A percentile compares a stretch with the other conserved stretches of the same genome.
Evolutionary conservation across 257 asterid species (phyloP).

Genomic region (Solanum medicagineum): DNA sequence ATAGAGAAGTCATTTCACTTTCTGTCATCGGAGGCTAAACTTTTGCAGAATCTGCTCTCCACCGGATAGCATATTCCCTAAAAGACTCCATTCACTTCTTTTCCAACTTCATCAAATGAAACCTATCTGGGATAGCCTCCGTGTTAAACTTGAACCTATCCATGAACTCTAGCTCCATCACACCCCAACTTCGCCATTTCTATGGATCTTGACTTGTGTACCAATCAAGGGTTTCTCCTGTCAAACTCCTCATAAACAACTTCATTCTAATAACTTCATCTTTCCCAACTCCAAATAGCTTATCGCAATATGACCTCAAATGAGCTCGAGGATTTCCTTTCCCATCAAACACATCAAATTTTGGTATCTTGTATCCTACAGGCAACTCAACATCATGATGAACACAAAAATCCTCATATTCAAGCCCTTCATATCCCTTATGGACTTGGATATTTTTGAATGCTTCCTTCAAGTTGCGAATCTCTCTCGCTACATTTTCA

Average conservation of each 20-base stretch:
- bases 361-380: background rate
- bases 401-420: too few species aligned
- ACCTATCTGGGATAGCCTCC: background rate
- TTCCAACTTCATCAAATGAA: background rate
- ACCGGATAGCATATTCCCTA: background rate
- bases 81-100: background rate
- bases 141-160: background rate
- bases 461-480: background rate
- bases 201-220: background rate
- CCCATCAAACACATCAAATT: background rate
- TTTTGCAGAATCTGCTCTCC: background rate
- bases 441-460: background rate
- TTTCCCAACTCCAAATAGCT: background rate
- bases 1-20: background rate
- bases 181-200: background rate
- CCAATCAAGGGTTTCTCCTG: background rate
- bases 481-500: background rate
- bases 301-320: background rate
- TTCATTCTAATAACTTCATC: too few species aligned
- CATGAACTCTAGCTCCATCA: background rate
- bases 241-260: background rate
- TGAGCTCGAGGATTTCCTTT: background rate
- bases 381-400: background rate
- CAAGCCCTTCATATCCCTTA: background rate
- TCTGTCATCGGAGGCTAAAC: background rate